Base-by-base conservation (phyloP, 768 basidiomycete genomes). In the Podaxis sp. region DNA sequence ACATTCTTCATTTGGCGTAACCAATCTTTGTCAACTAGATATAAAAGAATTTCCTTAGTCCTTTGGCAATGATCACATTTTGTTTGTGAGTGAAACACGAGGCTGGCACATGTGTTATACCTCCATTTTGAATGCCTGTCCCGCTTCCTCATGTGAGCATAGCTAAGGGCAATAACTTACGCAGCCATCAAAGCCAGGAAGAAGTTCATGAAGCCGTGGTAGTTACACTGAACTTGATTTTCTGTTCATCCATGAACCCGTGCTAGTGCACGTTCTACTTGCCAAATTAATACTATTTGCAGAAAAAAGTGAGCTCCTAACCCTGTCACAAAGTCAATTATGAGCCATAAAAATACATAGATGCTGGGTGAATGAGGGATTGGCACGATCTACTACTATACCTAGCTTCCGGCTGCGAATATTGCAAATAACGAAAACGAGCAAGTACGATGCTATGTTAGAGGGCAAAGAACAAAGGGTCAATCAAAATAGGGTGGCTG, bases 291-390 rank as follows among this genome's bases (percentile, higher is more conserved):
- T 59, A n/a, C 28, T 37, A 44, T 57, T 37, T 61, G 59, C 58
- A 55, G 59, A 61, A 62, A 61, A 62, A 40, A 64, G 32, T 32
- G 61, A 50, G 63, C 65, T 52, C 60, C 56, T 9, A 59, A 56
- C 36, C 63, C 61, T 65, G 63, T 55, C 57, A 37, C 42, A 36
- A 40, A 21, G 4, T n/a, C 38, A 56, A 40, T 47, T 59, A 63
- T 62, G 69, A 71, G 72, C 72, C 69, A 70, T 81, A 82, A 77
- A 80, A 79, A 82, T 82, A 83, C 81, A 82, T 55, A 35, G 21
- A 42, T 40, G 35, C 18, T 53, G 38, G 25, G 13, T 27, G 35
- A 53, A 36, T 55, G 57, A 25, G 21, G 25, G 32, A 74, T 74
- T 74, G 74, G 71, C 73, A 61, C 27, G 77, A 72, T 80, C 77